phyloP scores from a whole-genome alignment of 2,329 filamentous ascomycete species.

The Ceratocystis ficicola region DNA sequence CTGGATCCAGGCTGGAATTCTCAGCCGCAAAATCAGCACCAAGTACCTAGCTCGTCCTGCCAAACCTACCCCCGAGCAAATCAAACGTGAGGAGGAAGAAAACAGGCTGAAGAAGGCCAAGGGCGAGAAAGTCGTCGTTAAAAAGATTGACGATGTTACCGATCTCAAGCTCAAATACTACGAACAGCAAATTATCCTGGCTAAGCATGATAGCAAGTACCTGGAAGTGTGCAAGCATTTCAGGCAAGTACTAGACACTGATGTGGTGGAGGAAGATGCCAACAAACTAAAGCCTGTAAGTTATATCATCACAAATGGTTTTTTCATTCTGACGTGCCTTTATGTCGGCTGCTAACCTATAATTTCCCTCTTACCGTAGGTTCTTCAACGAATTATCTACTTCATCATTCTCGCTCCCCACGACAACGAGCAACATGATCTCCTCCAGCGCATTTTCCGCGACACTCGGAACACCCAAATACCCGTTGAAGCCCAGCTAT shows the following conservation, averaged over 20 bases:
- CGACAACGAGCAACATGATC: constrained; percentile 96
- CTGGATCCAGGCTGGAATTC: constrained; percentile 89
- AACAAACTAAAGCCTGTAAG: constrained; percentile 73
- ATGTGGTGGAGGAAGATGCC: constrained; percentile 83
- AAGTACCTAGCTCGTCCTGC: constrained; percentile 80
- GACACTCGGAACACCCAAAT: constrained; percentile 73
- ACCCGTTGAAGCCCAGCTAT: constrained; percentile 65
- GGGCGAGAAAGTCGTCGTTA: constrained; percentile 65
- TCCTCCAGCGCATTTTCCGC: constrained; percentile 81
- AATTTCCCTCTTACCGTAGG: constrained; percentile 36
- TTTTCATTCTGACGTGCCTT: neutral
- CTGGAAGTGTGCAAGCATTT: constrained; percentile 97
- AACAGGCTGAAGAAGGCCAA: constrained; percentile 73
- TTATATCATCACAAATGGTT: constrained; percentile 19
- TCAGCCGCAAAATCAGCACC: constrained; percentile 94
- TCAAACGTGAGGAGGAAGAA: constrained; percentile 83
- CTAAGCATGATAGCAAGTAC: constrained; percentile 96
- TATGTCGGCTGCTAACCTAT: constrained; percentile 22
- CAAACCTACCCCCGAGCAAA: constrained; percentile 77
- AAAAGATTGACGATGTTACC: constrained; percentile 77
- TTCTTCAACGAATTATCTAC: constrained; percentile 90
- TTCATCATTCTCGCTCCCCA: constrained; percentile 93
- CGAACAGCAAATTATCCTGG: constrained; percentile 89
- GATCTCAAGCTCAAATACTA: constrained; percentile 94
- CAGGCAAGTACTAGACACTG: constrained; percentile 88